Base-by-base conservation (phyloP, 2,329 filamentous ascomycete species). In the Claviceps quebecensis region DNA sequence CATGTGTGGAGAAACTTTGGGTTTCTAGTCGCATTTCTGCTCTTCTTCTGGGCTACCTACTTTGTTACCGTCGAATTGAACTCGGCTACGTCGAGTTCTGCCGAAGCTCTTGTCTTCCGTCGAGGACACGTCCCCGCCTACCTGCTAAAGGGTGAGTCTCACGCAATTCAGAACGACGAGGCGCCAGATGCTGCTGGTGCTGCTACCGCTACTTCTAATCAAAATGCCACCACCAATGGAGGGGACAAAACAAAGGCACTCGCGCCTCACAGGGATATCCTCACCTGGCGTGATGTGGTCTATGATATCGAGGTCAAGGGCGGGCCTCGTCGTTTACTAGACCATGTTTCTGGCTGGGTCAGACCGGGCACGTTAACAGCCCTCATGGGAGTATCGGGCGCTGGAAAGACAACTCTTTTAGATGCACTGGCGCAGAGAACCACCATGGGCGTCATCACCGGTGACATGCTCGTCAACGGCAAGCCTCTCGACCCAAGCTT, bases 311-410 rank as follows among this genome's bases (percentile, higher is more conserved):
- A 84, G 58, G 86, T 94, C 67, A 93, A 93, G 67, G 74, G 74
- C 1, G 78, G 87, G 56, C 69, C 74, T 1, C 78, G 87, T n/a
- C 76, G 84, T 17, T 63, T 95, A 54, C 68, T 95, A 49, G 83
- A 95, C 57, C 72, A 89, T 51, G 85, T 95, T 1, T 80, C 86
- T 57, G 89, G 89, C 5, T 95, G 87, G 86, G 87, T 95, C 52
- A 90, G 90, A 64, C 89, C 89, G 0, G 89, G 89, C 29, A 94
- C 86, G 1, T 69, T 94, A 37, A 95, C 88, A 2, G 88, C 87
- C 2, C 72, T 94, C 5, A 83, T 83, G 78, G 79, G 83, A 43
- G 78, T 81, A 0, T 79, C 61, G 19, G 69, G 69, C 29, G 69
- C 69, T 0, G 69, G 69, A 0, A 72, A 72, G 57, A 72, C 69